A percentile compares a stretch with the other conserved stretches of the same genome.
phyloP scores from a whole-genome alignment of 495 filamentous ascomycete genomes.

The Annulohypoxylon nitens region DNA sequence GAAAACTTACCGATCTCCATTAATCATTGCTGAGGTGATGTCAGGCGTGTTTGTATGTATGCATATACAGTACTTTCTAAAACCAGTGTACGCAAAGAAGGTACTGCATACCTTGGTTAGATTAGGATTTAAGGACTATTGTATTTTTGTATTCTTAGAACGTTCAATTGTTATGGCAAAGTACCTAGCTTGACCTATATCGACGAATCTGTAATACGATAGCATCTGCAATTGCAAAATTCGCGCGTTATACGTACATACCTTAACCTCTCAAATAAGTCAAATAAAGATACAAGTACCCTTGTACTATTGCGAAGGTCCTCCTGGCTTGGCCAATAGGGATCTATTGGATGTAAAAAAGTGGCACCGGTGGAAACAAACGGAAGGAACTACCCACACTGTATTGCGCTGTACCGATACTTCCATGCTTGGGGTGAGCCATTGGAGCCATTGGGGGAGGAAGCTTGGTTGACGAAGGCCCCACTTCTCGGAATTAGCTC shows the following conservation, averaged over 20 bases:
- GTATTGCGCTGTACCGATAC: conserved; percentile 40
- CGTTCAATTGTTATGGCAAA: no score
- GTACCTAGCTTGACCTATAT: background rate
- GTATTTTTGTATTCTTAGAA: no score
- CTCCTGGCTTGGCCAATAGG: conserved; percentile 41
- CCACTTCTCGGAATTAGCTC: conserved; percentile 49
- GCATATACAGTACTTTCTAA: no score
- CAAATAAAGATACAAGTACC: conserved; percentile 10
- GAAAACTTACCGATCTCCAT: no score
- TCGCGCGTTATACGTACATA: conserved; percentile 32
- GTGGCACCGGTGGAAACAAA: conserved; percentile 24
- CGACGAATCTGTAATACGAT: background rate
- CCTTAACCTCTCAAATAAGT: conserved; percentile 11
- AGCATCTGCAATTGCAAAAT: conserved; percentile 22
- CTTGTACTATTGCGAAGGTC: conserved; percentile 32
- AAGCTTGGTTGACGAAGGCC: conserved; percentile 43
- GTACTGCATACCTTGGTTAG: no score
- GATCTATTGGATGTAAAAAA: conserved; percentile 22
- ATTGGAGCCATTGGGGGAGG: conserved; percentile 30
- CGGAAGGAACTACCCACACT: conserved; percentile 37
- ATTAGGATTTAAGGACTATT: no score
- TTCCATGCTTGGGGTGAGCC: conserved; percentile 22
- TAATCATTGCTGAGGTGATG: no score
- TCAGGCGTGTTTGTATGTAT: no score
- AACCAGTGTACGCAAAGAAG: no score